Percentiles rank a stretch among this genome's conserved stretches.
Conservation (phyloP, 176 grass and related monocot species). For the Carex pumila region DNA sequence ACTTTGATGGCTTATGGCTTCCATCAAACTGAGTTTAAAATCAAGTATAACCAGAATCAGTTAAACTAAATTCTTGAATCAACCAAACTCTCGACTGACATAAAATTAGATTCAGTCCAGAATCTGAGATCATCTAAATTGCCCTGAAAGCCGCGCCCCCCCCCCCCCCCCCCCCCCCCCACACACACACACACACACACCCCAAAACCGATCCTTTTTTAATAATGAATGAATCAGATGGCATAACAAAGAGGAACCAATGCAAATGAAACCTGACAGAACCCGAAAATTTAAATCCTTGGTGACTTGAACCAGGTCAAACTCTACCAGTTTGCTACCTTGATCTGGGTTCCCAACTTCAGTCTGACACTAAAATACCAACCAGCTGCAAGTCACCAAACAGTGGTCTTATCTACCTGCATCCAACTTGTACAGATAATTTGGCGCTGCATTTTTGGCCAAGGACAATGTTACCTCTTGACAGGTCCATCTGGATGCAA, state of each 20-base stretch:
- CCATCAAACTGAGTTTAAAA: not conserved
- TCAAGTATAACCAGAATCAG: not conserved
- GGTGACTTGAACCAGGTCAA: not conserved
- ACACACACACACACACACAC: too few species aligned
- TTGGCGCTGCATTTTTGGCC: not conserved
- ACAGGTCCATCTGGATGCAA: slow-evolving; percentile 76
- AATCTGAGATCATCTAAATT: too few species aligned
- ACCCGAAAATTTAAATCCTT: not conserved
- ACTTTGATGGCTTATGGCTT: not conserved
- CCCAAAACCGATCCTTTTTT: too few species aligned
- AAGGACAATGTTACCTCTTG: slow-evolving; percentile 50
- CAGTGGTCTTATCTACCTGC: not conserved
- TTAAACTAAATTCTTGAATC: not conserved
- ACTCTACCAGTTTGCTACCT: not conserved
- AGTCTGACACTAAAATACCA: not conserved
- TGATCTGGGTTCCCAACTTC: not conserved
- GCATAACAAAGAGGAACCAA: too few species aligned
- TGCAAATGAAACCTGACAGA: not conserved
- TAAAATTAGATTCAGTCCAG: too few species aligned
- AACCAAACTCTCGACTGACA: too few species aligned
- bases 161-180: too few species aligned
- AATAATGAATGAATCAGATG: too few species aligned
- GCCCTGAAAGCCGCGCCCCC: too few species aligned
- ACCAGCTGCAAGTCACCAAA: not conserved
- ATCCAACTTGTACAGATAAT: not conserved